Evolutionary conservation across 352 stramenopile genomes (phyloP).

Genomic region (Halophytophthora polymorphica): DNA sequence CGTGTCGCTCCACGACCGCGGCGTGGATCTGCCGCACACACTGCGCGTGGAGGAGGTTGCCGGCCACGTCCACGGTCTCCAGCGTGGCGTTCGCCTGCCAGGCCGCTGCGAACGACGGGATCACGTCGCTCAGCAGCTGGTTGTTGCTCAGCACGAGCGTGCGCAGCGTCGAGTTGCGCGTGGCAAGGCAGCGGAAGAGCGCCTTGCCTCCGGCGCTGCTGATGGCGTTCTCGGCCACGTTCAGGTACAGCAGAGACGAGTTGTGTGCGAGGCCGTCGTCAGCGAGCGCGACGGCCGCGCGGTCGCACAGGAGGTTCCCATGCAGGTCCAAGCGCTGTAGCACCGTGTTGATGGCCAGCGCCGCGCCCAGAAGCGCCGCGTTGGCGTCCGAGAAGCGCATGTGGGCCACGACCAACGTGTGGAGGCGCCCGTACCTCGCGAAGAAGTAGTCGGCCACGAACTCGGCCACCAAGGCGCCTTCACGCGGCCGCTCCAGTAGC

Average conservation of each 20-base stretch:
- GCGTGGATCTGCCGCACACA: constrained; percentile 27
- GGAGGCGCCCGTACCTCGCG: constrained; percentile 57
- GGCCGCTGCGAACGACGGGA: constrained; percentile 24
- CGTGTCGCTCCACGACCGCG: constrained; percentile 27
- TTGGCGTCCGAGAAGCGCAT: constrained; percentile 45
- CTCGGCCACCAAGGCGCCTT: constrained; percentile 31
- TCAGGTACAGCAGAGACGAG: constrained; percentile 42
- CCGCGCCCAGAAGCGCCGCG: constrained; percentile 32
- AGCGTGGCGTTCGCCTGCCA: constrained; percentile 44
- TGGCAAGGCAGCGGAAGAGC: constrained; percentile 40
- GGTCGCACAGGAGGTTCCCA: constrained; percentile 51
- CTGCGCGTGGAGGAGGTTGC: constrained; percentile 54
- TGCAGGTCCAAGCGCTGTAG: constrained; percentile 53
- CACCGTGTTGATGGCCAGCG: constrained; percentile 58
- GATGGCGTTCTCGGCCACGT: constrained; percentile 60
- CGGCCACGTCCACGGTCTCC: constrained; percentile 39
- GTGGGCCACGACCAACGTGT: constrained; percentile 35
- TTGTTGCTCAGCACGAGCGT: constrained; percentile 66
- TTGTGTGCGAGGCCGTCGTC: constrained; percentile 39
- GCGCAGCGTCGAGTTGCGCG: constrained; percentile 32
- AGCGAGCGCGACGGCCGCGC: constrained; percentile 35
- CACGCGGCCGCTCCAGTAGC: constrained; percentile 19
- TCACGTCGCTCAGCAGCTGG: constrained; percentile 48
- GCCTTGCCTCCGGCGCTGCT: constrained; percentile 42
- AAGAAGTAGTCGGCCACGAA: constrained; percentile 77